A percentile compares a stretch with the other conserved stretches of the same genome.
These are phyloP conservation scores for Phytophthora quininea DNA, from an alignment of 352 stramenopile species.

Conservation along the genomic window DNA sequence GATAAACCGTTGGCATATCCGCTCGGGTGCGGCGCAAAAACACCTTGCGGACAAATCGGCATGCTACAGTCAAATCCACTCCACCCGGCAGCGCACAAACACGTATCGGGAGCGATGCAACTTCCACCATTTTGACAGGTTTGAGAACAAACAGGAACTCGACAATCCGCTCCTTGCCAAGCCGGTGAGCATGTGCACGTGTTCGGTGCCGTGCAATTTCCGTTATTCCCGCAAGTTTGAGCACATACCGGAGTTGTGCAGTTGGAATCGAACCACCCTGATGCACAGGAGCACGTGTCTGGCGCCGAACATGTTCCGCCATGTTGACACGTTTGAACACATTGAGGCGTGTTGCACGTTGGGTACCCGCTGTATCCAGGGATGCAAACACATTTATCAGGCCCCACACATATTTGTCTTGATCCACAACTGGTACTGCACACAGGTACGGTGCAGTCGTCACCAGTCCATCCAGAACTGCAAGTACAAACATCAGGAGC, in stretches of 20 bases:
- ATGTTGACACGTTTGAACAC: constrained; percentile 91
- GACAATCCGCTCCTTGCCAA: constrained; percentile 93
- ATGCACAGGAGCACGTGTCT: constrained; percentile 92
- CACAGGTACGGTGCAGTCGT: constrained; percentile 88
- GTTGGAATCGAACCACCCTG: constrained; percentile 96
- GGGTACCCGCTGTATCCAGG: constrained; percentile 88
- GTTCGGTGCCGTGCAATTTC: constrained; percentile 93
- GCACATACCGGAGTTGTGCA: constrained; percentile 96
- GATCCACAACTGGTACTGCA: constrained; percentile 55
- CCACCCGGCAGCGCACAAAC: constrained; percentile 92
- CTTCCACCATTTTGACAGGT: constrained; percentile 88
- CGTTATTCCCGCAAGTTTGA: constrained; percentile 96
- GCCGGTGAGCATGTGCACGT: constrained; percentile 89
- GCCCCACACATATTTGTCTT: constrained; percentile 91
- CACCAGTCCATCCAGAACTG: constrained; percentile 85
- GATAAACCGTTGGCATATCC: constrained; percentile 61
- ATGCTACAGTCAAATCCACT: constrained; percentile 93
- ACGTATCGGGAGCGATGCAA: constrained; percentile 95
- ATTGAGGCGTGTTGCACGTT: constrained; percentile 82
- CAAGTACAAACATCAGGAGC: constrained; percentile 90
- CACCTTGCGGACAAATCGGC: constrained; percentile 93
- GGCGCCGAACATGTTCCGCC: constrained; percentile 89
- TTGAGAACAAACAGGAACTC: constrained; percentile 91
- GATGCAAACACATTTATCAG: constrained; percentile 92
- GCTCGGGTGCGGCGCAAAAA: constrained; percentile 89